A percentile compares a stretch with the other conserved stretches of the same genome.
Conservation (phyloP, 768 basidiomycete species). For the Russula sp. region DNA sequence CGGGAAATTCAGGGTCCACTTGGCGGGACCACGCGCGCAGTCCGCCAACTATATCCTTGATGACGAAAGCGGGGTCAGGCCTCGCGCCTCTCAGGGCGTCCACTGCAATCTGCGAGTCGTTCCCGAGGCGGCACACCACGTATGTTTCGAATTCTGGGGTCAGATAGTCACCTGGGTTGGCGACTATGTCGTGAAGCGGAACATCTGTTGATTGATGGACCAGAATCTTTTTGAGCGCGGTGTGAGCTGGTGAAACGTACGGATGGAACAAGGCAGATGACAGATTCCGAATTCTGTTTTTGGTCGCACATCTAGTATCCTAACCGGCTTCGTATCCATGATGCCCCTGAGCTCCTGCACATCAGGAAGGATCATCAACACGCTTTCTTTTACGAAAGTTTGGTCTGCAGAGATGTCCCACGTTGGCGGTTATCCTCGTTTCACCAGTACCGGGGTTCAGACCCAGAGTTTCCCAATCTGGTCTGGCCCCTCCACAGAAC, state of each 20-base stretch:
- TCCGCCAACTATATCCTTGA: conserved; percentile 77
- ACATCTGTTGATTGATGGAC: conserved; percentile 46
- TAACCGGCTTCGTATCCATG: conserved; percentile 30
- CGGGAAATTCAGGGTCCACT: conserved; percentile 70
- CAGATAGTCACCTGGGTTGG: conserved; percentile 40
- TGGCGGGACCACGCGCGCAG: conserved; percentile 70
- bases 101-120: conserved; percentile 88
- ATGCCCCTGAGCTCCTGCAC: conserved; percentile 39
- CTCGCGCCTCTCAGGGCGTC: conserved; percentile 43
- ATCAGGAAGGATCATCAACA: background rate
- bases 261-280: conserved; percentile 61
- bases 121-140: conserved; percentile 81
- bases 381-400: background rate
- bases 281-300: conserved; percentile 82
- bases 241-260: conserved; percentile 36
- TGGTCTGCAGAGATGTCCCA: conserved; percentile 16
- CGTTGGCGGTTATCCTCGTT: conserved; percentile 29
- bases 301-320: conserved; percentile 75
- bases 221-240: background rate
- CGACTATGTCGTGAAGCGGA: conserved; percentile 57
- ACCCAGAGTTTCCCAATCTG: conserved; percentile 59
- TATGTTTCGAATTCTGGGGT: conserved; percentile 29
- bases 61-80: conserved; percentile 24
- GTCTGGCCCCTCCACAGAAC: conserved; percentile 71
- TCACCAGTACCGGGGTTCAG: conserved; percentile 26